These are phyloP conservation scores for Erysiphe pisi DNA, from an alignment of 2,329 filamentous ascomycete species.

Conservation along the genomic window DNA sequence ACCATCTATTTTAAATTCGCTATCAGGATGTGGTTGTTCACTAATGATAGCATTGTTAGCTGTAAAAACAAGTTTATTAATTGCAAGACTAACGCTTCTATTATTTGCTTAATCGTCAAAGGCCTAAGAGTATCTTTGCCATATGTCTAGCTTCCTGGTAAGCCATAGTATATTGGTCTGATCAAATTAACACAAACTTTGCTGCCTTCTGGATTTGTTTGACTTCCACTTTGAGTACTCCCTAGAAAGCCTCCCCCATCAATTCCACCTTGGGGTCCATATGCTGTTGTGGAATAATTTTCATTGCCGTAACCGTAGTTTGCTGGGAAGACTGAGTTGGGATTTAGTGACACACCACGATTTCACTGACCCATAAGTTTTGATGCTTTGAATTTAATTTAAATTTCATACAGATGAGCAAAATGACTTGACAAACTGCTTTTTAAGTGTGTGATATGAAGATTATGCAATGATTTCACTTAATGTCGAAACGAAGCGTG, in stretches of 20 bases:
- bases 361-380: neutral
- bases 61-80: slow-evolving; percentile 1
- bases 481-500: too few relatives aligned
- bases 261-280: slow-evolving; percentile 47
- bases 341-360: neutral
- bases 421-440: too few relatives aligned
- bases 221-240: slow-evolving; percentile 51
- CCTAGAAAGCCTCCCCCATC: slow-evolving; percentile 54
- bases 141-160: slow-evolving; percentile 39
- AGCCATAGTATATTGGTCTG: too few relatives aligned
- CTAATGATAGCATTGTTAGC: slow-evolving; percentile 30
- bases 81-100: slow-evolving; percentile 48
- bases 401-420: too few relatives aligned
- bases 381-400: too few relatives aligned
- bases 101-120: slow-evolving; percentile 88
- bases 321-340: slow-evolving; percentile 30
- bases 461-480: too few relatives aligned
- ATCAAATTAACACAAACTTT: slow-evolving; percentile 38
- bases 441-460: too few relatives aligned
- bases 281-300: slow-evolving; percentile 35
- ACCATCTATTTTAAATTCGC: slow-evolving; percentile 71
- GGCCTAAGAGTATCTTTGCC: slow-evolving; percentile 80
- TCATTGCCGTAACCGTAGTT: slow-evolving; percentile 35
- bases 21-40: slow-evolving; percentile 60
- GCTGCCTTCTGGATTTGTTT: slow-evolving; percentile 40